Evolutionary conservation across 2,329 filamentous ascomycete genomes (phyloP).

Genomic region (Niveomyces coronatus): DNA sequence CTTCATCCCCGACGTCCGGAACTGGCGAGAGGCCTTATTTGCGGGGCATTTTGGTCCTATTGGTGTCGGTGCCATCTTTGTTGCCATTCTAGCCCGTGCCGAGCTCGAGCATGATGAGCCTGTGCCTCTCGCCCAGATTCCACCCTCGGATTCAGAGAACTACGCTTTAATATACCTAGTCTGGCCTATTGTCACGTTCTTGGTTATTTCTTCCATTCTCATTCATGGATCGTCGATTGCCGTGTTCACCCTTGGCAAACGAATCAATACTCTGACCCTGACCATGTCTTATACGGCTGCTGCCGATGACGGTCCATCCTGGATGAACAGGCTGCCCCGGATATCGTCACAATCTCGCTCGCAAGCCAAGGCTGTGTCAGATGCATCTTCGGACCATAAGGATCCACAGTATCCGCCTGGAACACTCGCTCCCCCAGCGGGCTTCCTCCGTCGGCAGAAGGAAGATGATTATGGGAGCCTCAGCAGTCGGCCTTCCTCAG

Average conservation of each 20-base stretch:
- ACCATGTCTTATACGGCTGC: constrained; percentile 94
- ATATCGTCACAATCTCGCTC: constrained; percentile 62
- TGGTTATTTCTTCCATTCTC: constrained; percentile 88
- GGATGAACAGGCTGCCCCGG: constrained; percentile 87
- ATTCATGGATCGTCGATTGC: constrained; percentile 97
- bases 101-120: constrained; percentile 71
- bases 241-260: constrained; percentile 94
- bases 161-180: constrained; percentile 73
- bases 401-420: constrained; percentile 54
- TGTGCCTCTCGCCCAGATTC: constrained; percentile 58
- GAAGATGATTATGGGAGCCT: constrained; percentile 54
- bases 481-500: constrained; percentile 49
- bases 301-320: constrained; percentile 77
- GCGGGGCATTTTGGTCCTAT: constrained; percentile 97
- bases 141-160: constrained; percentile 42
- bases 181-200: constrained; percentile 90
- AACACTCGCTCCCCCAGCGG: constrained; percentile 60
- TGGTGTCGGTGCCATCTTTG: constrained; percentile 91
- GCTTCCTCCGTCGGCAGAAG: constrained; percentile 72
- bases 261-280: constrained; percentile 90
- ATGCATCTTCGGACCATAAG: constrained; percentile 57
- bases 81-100: constrained; percentile 85
- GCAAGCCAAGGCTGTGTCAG: constrained; percentile 74
- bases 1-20: constrained; percentile 91
- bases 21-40: constrained; percentile 93